Base-by-base conservation (phyloP, 768 basidiomycete species). In the Calocera cornea region DNA sequence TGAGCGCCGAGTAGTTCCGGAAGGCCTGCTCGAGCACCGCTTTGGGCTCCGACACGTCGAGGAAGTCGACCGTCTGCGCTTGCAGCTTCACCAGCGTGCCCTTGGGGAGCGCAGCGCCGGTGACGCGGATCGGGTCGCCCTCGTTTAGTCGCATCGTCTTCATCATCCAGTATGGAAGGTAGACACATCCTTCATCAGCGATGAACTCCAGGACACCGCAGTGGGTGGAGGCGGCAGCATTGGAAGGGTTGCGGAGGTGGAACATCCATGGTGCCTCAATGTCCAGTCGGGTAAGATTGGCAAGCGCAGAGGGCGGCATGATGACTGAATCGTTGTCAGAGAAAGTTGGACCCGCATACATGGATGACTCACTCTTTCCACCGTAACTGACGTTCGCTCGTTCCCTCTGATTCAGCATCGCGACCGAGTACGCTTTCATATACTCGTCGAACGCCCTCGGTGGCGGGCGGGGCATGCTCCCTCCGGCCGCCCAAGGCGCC, bases 91-190 rank as follows among this genome's bases (percentile, higher is more conserved):
- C 90, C 65, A 95, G 81, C 78, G 94, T 93, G 69, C 95, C 97
- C 77, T 98, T 98, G 0, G 86, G 86, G 17, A 97, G 82, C 69
- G 89, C 86, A 1, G 89, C 83, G 8, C 95, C 94, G 3, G 89
- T 94, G 65, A 98, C 87, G 49, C 94, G 87, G 69, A 99, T 90
- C 12, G 92, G 86, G 78, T 98, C 97, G 14, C 97, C 97, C 77
- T 99, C 97, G 66, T 87, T 87, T 31, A 99, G 78, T 31, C 92
- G 85, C 22, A 99, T 80, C 2, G 92, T 94, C 79, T 90, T 94
- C 95, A 99, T 99, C 91, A 99, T 95, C 97, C 97, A 99, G 72
- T 93, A 89, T 0, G 97, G 97, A 17, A 99, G 81, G 80, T 98
- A 89, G 1, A 95, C 95, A 16, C 89, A 82, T 14, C 97, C 97